Evolutionary conservation across 768 basidiomycete genomes (phyloP), one percentile per base, ranked within the genome.

Genomic region (Boletus rubroflammeus): DNA sequence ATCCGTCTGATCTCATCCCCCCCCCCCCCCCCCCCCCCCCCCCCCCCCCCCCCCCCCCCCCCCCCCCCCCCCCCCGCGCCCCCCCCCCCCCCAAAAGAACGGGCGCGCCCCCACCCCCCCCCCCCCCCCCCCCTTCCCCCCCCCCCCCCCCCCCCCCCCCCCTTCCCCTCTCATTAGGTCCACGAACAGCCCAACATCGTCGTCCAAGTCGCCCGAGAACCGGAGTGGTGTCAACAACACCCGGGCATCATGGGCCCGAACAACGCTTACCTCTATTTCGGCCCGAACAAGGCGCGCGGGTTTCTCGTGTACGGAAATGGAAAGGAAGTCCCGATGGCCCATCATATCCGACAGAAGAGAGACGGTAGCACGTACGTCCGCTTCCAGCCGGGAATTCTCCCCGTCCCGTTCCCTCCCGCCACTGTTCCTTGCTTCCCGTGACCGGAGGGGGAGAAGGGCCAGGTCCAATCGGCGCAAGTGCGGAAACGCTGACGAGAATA

Each of bases 211-310:
- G 76, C 78, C 38, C 81, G 89, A 17, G 86, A 90, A 62, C 67
- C 76, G 0, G 75, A 73, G 21, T 90, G 89, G 88, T 75, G 81
- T 23, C 78, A 82, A 61, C 83, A 82, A 51, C 83, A 88, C 63
- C 80, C 82, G 23, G 77, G 74, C 44, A 83, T 90, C 58, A 85
- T 89, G 83, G 89, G 89, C n/a, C 89, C 89, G n/a, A 81, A 78
- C 55, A 85, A 81, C 38, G 82, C 89, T 6, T 88, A 78, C 65
- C 80, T 90, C 56, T 90, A 88, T 63, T 82, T 91, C 54, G 89
- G 89, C 1, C 87, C 89, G 6, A 74, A 75, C 39, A 78, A 75
- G 50, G 61, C 75, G 3, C 78, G 81, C 5, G 89, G 89, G 3
- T 82, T 82, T 60, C 71, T 90, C 48, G 77, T 81, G 40, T 90